Evolutionary conservation across 2,329 filamentous ascomycete species (phyloP).

Genomic region (Fusarium liriodendri): DNA sequence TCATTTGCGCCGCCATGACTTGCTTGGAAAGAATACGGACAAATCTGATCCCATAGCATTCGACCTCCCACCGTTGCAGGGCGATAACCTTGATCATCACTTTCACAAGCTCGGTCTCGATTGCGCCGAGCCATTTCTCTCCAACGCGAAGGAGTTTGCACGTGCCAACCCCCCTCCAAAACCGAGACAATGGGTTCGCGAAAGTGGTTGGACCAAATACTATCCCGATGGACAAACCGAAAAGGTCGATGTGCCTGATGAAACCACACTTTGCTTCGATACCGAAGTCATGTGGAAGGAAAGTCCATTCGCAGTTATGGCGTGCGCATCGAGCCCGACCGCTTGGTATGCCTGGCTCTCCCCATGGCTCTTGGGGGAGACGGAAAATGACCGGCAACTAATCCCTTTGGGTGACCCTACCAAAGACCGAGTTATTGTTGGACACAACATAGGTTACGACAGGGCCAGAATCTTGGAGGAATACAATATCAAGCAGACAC

Average conservation of each 20-base stretch:
- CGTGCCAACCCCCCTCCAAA: constrained; percentile 67
- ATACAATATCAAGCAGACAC: constrained; percentile 84
- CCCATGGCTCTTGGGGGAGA: constrained; percentile 91
- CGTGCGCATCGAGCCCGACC: constrained; percentile 88
- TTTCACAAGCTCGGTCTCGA: constrained; percentile 90
- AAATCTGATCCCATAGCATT: constrained; percentile 81
- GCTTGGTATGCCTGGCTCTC: constrained; percentile 99
- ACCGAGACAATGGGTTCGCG: constrained; percentile 77
- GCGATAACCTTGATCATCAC: constrained; percentile 88
- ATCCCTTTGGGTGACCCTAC: constrained; percentile 86
- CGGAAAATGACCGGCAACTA: constrained; percentile 80
- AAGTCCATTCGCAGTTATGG: constrained; percentile 94
- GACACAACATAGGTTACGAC: constrained; percentile 97
- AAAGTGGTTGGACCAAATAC: constrained; percentile 97
- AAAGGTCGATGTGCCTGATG: constrained; percentile 79
- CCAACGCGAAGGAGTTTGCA: constrained; percentile 79
- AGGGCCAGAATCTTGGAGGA: constrained; percentile 89
- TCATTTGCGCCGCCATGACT: constrained; percentile 85
- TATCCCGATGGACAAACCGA: constrained; percentile 77
- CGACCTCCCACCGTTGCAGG: constrained; percentile 83
- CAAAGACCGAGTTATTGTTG: constrained; percentile 82
- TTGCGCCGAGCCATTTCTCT: constrained; percentile 85
- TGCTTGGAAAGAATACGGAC: constrained; percentile 91
- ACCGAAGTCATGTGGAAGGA: constrained; percentile 98
- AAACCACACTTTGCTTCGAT: constrained; percentile 89